Conservation (phyloP, 2,329 filamentous ascomycete genomes). For the Ascochyta fabae region DNA sequence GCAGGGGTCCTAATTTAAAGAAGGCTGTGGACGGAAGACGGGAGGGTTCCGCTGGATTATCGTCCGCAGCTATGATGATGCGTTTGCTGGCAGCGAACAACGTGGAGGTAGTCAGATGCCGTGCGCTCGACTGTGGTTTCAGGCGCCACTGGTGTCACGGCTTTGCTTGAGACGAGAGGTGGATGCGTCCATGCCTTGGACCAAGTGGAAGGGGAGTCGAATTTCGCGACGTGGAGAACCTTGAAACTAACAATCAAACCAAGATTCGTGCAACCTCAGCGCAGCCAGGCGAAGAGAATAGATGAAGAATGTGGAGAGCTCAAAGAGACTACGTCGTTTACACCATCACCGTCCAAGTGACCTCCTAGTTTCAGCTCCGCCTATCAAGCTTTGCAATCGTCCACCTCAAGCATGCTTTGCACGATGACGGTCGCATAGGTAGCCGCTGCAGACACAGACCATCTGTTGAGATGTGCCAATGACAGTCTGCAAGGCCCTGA, state of each 20-base stretch:
- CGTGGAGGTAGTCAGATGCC: constrained; percentile 15
- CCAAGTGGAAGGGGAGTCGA: constrained; percentile 18
- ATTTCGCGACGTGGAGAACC: constrained; percentile 19
- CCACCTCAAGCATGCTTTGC: constrained; percentile 30
- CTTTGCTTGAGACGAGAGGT: constrained; percentile 29
- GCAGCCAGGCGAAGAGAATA: constrained; percentile 17
- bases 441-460: constrained; percentile 34
- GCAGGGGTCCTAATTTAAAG: constrained; percentile 32
- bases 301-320: constrained; percentile 13
- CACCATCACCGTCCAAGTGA: constrained; percentile 9
- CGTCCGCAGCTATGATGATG: constrained; percentile 11
- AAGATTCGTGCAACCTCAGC: constrained; percentile 3
- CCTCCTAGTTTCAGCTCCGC: constrained; percentile 36
- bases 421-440: constrained; percentile 31
- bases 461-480: constrained; percentile 21
- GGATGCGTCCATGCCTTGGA: constrained; percentile 18
- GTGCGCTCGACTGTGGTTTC: constrained; percentile 23
- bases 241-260: constrained; percentile 22
- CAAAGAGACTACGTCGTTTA: constrained; percentile 7
- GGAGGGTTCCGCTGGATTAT: constrained; percentile 9
- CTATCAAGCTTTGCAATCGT: constrained; percentile 22
- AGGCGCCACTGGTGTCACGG: constrained; percentile 34
- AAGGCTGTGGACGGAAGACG: constrained; percentile 15
- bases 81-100: constrained; percentile 19
- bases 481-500: constrained; percentile 10